Evolutionary conservation across 805 yeast species (phyloP), one percentile per base, ranked within the genome.

Genomic region (Wickerhamiella hasegawae): DNA sequence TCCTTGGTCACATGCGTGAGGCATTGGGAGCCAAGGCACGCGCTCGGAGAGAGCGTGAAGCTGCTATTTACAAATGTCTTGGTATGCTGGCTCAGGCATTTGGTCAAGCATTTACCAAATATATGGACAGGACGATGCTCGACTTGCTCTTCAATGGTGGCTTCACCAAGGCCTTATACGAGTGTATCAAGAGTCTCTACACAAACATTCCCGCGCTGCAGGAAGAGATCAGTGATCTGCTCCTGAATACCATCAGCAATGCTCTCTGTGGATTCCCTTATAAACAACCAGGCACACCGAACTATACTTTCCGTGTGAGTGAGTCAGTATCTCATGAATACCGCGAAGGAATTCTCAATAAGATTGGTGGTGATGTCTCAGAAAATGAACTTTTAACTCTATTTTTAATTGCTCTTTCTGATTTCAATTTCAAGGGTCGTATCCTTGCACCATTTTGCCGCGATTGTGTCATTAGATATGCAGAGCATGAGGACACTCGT

Each of bases 31-130:
- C 76, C 5, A 74, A 71, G 47, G 59, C 63, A n/a, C 64, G 70
- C 22, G 57, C 52, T 2, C 66, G 85, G 39, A 76, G 73, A 49
- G 84, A 78, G 33, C 73, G 78, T 30, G 93, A 82, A 44, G 77
- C 81, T 0, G 84, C 94, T 1, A 71, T 87, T 16, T 87, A 85
- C 48, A 81, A 79, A 46, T 90, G 97, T 52, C 66, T 87, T 30
- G 82, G 92, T 0, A 79, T 82, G 56, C 59, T 90, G 25, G 85
- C 95, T 0, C 67, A 68, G 18, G 87, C 97, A 0, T 82, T 87
- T 12, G 96, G 96, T 0, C 92, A 94, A 10, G 93, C 94, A 0
- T 62, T 87, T 37, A 81, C 95, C 0, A 90, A 87, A 50, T 84
- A 82, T 52, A 59, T 90, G 37, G 85, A 83, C 43, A 69, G 76